Percentiles rank a stretch among this genome's conserved stretches.
Conservation (phyloP, 257 asterid genomes). For the Salvia rosmarinus region DNA sequence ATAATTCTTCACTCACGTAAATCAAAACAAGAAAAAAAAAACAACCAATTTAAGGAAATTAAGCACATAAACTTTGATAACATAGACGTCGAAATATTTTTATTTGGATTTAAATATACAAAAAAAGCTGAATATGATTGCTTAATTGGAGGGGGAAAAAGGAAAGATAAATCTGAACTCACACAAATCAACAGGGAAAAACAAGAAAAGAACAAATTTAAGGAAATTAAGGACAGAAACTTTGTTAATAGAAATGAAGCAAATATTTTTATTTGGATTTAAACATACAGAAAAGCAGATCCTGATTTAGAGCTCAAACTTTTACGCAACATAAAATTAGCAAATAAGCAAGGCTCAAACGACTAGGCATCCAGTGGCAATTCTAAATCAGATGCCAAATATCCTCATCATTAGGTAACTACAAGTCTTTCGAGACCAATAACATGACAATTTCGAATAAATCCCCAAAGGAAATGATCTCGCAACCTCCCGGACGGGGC, state of each 20-base stretch:
- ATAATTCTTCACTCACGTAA: no score
- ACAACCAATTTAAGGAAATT: no score
- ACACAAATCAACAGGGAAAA: neutral
- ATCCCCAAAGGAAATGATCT: neutral
- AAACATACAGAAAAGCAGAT: constrained; percentile 19
- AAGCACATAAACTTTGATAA: no score
- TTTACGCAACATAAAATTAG: constrained; percentile 31
- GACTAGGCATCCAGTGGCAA: constrained; percentile 28
- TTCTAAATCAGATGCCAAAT: constrained; percentile 28
- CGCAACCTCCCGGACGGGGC: constrained; percentile 10
- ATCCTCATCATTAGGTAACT: constrained; percentile 19
- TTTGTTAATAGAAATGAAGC: constrained; percentile 14
- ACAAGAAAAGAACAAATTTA: neutral
- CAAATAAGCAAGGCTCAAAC: constrained; percentile 31
- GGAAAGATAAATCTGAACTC: neutral
- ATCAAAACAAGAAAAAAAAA: no score
- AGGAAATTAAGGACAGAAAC: neutral
- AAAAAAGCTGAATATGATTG: no score
- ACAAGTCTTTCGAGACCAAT: constrained; percentile 29
- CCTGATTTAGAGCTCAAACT: constrained; percentile 22
- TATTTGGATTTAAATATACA: no score
- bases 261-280: neutral
- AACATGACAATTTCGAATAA: constrained; percentile 25
- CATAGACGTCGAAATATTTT: no score
- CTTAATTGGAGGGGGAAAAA: neutral